A percentile compares a stretch with the other conserved stretches of the same genome.
These are phyloP conservation scores for Petunia secreta DNA, from an alignment of 257 asterid species.

Conservation along the genomic window DNA sequence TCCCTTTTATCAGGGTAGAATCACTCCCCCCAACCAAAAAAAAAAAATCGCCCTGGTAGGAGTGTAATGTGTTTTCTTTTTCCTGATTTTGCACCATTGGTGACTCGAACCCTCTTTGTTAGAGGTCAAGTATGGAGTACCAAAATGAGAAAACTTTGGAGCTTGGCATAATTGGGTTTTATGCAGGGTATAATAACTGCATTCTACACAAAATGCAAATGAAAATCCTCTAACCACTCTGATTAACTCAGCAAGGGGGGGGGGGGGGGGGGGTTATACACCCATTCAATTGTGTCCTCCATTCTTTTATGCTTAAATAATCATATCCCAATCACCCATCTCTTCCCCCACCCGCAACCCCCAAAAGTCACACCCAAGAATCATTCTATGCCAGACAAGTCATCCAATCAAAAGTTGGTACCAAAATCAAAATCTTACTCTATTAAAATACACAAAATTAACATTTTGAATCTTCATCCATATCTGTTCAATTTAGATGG, in stretches of 20 bases:
- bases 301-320: slow-evolving; percentile 5
- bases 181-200: neutral
- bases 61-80: too few species aligned
- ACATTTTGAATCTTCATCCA: neutral
- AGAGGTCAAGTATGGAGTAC: too few species aligned
- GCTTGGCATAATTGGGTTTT: neutral
- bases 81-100: too few species aligned
- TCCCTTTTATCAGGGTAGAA: too few species aligned
- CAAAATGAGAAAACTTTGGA: too few species aligned
- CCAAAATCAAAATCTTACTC: neutral
- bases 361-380: neutral
- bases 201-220: neutral
- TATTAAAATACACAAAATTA: neutral
- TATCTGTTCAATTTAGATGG: neutral
- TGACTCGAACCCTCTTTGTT: too few species aligned
- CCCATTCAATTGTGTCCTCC: neutral
- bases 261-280: neutral
- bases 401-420: neutral
- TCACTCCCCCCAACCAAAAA: too few species aligned
- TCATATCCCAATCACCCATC: neutral
- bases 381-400: neutral
- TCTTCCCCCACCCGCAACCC: neutral
- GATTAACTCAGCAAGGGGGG: slow-evolving; percentile 3
- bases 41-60: too few species aligned
- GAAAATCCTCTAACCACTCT: neutral